A percentile compares a stretch with the other conserved stretches of the same genome.
Evolutionary conservation across 2,329 filamentous ascomycete genomes (phyloP).

Genomic region (Colletotrichum musicola): DNA sequence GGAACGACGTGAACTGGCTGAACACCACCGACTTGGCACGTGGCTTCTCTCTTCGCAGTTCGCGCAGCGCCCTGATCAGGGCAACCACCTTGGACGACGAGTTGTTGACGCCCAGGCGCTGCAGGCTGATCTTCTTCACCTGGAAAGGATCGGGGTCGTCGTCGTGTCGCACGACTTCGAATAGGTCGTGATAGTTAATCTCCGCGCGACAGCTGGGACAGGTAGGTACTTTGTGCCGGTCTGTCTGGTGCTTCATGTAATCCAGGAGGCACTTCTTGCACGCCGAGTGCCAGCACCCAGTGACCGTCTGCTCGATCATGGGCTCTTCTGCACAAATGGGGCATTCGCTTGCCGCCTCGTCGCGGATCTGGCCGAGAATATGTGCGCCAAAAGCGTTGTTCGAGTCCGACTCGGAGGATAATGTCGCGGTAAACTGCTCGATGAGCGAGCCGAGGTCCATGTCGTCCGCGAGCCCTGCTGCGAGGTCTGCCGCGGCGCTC

Average conservation of each 20-base stretch:
- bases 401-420: constrained; percentile 68
- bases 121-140: constrained; percentile 68
- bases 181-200: constrained; percentile 86
- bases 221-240: constrained; percentile 79
- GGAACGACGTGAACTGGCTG: constrained; percentile 96
- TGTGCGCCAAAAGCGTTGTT: constrained; percentile 85
- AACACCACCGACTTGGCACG: constrained; percentile 91
- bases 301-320: constrained; percentile 94
- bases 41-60: constrained; percentile 74
- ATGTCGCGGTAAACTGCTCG: constrained; percentile 81
- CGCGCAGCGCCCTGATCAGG: constrained; percentile 80
- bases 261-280: constrained; percentile 94
- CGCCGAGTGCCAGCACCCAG: constrained; percentile 96
- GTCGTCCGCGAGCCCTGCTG: constrained; percentile 87
- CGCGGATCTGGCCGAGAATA: constrained; percentile 90
- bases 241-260: constrained; percentile 88
- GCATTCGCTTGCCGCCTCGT: constrained; percentile 89
- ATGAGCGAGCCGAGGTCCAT: constrained; percentile 95
- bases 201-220: constrained; percentile 93
- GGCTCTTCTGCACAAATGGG: constrained; percentile 96
- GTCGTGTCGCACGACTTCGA: constrained; percentile 89
- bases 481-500: constrained; percentile 80
- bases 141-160: constrained; percentile 62
- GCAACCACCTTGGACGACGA: constrained; percentile 92
- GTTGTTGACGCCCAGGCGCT: constrained; percentile 70